phyloP scores from a whole-genome alignment of 176 grass and related monocot species.

The Guadua angustifolia region DNA sequence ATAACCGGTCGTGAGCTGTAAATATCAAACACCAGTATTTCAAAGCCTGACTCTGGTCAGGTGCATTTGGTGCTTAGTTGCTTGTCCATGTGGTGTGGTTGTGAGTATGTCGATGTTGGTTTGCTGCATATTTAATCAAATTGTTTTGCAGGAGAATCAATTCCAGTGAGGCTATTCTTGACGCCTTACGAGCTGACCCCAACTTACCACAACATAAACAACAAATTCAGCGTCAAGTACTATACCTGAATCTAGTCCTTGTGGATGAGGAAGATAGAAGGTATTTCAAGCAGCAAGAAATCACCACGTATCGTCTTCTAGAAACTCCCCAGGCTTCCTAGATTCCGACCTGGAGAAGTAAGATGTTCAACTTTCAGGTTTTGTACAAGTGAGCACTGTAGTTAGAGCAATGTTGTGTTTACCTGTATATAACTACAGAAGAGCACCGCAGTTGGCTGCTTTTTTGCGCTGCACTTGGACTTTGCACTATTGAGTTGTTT shows the following conservation, averaged over 20 bases:
- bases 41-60: background rate
- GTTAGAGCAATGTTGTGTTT: conserved; percentile 11
- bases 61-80: background rate
- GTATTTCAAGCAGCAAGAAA: conserved; percentile 96
- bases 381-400: conserved; percentile 27
- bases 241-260: conserved; percentile 94
- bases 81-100: conserved; percentile 1
- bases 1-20: background rate
- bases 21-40: background rate
- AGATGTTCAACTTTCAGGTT: conserved; percentile 19
- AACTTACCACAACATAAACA: conserved; percentile 79
- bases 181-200: conserved; percentile 57
- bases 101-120: background rate
- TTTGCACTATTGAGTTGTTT: conserved; percentile 8
- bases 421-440: conserved; percentile 49
- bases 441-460: background rate
- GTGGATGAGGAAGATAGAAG: conserved; percentile 92
- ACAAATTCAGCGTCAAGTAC: conserved; percentile 94
- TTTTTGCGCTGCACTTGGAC: background rate
- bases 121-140: background rate
- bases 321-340: conserved; percentile 49
- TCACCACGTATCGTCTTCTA: conserved; percentile 66
- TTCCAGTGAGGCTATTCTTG: conserved; percentile 86
- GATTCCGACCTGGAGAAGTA: background rate
- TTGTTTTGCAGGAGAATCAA: conserved; percentile 48